A percentile compares a stretch with the other conserved stretches of the same genome.
Conservation (phyloP, 129 eudicot genomes). For the Apium graveolens region DNA sequence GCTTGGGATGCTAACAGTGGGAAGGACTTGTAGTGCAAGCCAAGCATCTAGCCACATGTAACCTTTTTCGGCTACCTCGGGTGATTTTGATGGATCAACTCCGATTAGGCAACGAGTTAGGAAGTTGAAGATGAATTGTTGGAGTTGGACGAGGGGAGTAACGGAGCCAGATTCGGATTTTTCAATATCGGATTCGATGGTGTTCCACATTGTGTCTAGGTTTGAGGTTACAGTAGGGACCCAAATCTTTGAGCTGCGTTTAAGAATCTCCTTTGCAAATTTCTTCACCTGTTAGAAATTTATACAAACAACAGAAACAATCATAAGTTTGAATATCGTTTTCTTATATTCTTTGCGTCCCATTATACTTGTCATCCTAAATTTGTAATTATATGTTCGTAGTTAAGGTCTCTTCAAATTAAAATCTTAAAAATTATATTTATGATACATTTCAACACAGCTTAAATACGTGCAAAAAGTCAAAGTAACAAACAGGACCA, state of each 20-base stretch:
- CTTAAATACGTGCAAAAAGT: too few species aligned
- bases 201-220: slow-evolving; percentile 45
- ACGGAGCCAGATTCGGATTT: slow-evolving; percentile 23
- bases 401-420: too few species aligned
- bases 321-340: not conserved
- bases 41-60: slow-evolving; percentile 33
- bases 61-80: slow-evolving; percentile 36
- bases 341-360: too few species aligned
- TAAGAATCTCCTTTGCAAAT: slow-evolving; percentile 39
- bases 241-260: slow-evolving; percentile 45
- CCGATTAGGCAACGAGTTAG: slow-evolving; percentile 32
- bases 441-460: too few species aligned
- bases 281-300: slow-evolving; percentile 28
- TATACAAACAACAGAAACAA: not conserved
- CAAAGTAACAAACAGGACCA: too few species aligned
- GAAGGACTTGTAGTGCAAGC: slow-evolving; percentile 46
- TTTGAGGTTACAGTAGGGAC: slow-evolving; percentile 31
- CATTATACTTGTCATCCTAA: too few species aligned
- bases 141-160: slow-evolving; percentile 22
- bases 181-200: slow-evolving; percentile 29
- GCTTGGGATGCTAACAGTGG: slow-evolving; percentile 21
- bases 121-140: slow-evolving; percentile 43
- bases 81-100: slow-evolving; percentile 29
- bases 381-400: too few species aligned
- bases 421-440: too few species aligned